Conservation (phyloP, 2,329 filamentous ascomycete genomes). For the Zasmidium citrigriseum region DNA sequence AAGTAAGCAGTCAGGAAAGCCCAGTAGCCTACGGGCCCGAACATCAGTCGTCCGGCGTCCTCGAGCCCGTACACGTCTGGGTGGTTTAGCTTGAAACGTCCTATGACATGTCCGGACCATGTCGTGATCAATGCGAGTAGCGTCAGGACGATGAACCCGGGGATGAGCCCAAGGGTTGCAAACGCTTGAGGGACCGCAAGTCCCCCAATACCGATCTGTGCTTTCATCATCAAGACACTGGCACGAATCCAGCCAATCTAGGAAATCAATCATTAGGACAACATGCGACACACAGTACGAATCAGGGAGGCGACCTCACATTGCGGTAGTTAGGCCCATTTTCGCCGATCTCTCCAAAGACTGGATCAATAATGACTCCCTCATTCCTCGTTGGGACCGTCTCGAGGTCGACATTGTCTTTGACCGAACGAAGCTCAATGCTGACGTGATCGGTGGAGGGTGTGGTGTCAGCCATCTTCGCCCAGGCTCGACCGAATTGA, state of each 20-base stretch:
- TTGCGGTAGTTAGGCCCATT: slow-evolving; percentile 23
- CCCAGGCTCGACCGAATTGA: too few species aligned
- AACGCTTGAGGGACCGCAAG: slow-evolving; percentile 49
- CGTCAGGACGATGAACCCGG: slow-evolving; percentile 47
- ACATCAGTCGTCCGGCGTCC: slow-evolving; percentile 55
- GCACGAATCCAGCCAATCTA: slow-evolving; percentile 47
- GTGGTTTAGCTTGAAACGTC: slow-evolving; percentile 54
- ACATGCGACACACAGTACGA: not conserved
- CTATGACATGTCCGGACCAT: slow-evolving; percentile 52
- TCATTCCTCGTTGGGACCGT: not conserved
- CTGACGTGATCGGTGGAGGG: not conserved
- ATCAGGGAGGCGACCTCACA: slow-evolving; percentile 20
- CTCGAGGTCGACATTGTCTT: not conserved
- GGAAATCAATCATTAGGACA: not conserved
- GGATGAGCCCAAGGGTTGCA: slow-evolving; percentile 47
- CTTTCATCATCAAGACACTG: slow-evolving; percentile 46
- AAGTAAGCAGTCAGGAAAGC: slow-evolving; percentile 44
- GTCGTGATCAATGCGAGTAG: slow-evolving; percentile 45
- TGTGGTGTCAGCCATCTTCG: not conserved
- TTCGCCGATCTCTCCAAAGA: slow-evolving; percentile 20
- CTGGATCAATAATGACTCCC: slow-evolving; percentile 9
- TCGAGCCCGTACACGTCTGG: slow-evolving; percentile 58
- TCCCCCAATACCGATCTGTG: slow-evolving; percentile 46
- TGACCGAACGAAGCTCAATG: not conserved
- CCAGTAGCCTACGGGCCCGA: slow-evolving; percentile 53